phyloP scores from a whole-genome alignment of 345 rosid species.

The Erucastrum elatum region DNA sequence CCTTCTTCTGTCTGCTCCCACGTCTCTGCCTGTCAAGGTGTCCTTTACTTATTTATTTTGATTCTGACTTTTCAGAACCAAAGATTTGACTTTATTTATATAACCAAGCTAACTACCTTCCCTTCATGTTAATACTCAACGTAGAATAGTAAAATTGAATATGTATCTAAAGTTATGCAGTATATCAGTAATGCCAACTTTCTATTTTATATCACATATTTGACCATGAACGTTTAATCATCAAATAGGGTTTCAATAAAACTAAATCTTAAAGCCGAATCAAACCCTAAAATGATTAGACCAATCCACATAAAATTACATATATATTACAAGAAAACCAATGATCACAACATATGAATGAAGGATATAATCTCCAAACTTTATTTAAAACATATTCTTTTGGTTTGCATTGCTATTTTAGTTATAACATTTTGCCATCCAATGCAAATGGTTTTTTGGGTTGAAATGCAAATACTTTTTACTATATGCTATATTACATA shows the following conservation, averaged over 20 bases:
- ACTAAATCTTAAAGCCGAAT: background rate
- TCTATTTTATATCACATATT: background rate
- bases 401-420: background rate
- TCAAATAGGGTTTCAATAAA: background rate
- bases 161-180: background rate
- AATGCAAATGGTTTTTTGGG: background rate
- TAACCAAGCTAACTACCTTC: background rate
- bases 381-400: background rate
- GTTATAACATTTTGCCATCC: background rate
- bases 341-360: background rate
- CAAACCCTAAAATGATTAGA: background rate
- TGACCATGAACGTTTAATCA: background rate
- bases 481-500: background rate
- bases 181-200: background rate
- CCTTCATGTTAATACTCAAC: background rate
- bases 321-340: background rate
- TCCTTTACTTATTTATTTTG: background rate
- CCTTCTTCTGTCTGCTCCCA: constrained; percentile 36
- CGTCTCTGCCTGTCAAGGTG: constrained; percentile 32
- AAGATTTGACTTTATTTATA: background rate
- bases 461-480: background rate
- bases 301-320: background rate
- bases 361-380: background rate
- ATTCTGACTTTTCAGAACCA: constrained; percentile 6
- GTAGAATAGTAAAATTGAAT: background rate